Percentiles rank a stretch among this genome's conserved stretches.
phyloP scores from a whole-genome alignment of 2,329 filamentous ascomycete species.

The Penicillium sp. region DNA sequence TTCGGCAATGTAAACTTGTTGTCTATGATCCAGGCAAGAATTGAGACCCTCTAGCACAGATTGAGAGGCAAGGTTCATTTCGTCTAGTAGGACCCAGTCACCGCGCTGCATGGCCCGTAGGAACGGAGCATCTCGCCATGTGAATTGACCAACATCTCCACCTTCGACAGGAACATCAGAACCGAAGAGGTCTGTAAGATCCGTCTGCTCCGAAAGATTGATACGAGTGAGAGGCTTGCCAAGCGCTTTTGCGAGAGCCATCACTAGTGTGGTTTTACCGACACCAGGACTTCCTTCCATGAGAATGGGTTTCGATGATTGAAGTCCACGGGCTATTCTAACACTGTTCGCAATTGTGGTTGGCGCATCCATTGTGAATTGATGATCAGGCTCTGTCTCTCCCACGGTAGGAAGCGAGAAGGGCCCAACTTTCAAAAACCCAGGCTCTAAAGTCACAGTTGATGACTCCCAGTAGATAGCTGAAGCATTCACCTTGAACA shows the following conservation, averaged over 20 bases:
- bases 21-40: conserved; percentile 92
- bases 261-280: conserved; percentile 91
- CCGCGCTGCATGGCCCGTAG: conserved; percentile 94
- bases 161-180: conserved; percentile 95
- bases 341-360: conserved; percentile 89
- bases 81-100: conserved; percentile 93
- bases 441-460: conserved; percentile 55
- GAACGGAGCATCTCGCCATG: conserved; percentile 94
- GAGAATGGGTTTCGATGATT: conserved; percentile 85
- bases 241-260: conserved; percentile 75
- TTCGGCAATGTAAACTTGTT: conserved; percentile 92
- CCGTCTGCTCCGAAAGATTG: conserved; percentile 96
- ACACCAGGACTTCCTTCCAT: conserved; percentile 97
- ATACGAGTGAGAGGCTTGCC: conserved; percentile 86
- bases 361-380: conserved; percentile 80
- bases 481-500: conserved; percentile 65
- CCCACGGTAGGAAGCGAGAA: conserved; percentile 65
- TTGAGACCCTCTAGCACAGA: conserved; percentile 95
- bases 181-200: conserved; percentile 95
- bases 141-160: conserved; percentile 85
- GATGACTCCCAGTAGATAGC: conserved; percentile 65
- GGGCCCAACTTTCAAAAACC: conserved; percentile 66
- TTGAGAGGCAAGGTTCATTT: conserved; percentile 98
- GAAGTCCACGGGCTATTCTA: conserved; percentile 83
- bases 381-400: conserved; percentile 53